Evolutionary conservation across 202 grass and related monocot genomes (phyloP), one percentile per base, ranked within the genome.

Genomic region (Saccharum hybrid): DNA sequence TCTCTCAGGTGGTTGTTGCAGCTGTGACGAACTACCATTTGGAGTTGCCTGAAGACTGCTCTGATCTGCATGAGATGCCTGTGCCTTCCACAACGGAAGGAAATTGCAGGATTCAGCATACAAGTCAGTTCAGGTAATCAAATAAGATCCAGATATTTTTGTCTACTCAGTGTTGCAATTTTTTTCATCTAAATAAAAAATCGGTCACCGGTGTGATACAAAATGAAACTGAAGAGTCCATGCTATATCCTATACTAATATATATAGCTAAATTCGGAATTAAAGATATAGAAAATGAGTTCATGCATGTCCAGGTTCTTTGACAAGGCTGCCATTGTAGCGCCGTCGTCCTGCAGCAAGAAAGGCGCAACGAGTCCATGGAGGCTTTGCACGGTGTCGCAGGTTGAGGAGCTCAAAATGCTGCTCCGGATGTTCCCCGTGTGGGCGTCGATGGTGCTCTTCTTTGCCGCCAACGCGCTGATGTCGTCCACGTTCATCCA

Each of bases 401-500:
- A 48, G 4, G 45, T 15, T 15, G 45, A 48, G 45, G 45, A 48
- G 45, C 45, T 48, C 1, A 48, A 48, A 13, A 48, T 15, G 45
- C 13, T 48, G 45, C 45, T 48, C 45, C 45, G 45, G 45, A 48
- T 48, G 45, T 48, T 48, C 13, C 45, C 13, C 7, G 45, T 48
- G 45, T 48, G 45, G 45, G 45, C 13, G 45, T 48, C 45, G 0
- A 48, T 5, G 13, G 45, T 48, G 45, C 45, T 48, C 45, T 48
- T 48, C 45, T 48, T 15, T 2, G 13, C 45, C 68, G 81, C 43
- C 18, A 74, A 34, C 22, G 66, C 56, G 0, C 88, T 83, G 63
- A 48, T 52, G 34, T 76, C 82, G 37, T 86, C 88, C 0, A 83
- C 74, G 14, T 87, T 90, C 76, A 76, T 90, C 37, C 78, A 90